phyloP scores from a whole-genome alignment of 148 eudicot genomes.

The Rhododendron ovatum region DNA sequence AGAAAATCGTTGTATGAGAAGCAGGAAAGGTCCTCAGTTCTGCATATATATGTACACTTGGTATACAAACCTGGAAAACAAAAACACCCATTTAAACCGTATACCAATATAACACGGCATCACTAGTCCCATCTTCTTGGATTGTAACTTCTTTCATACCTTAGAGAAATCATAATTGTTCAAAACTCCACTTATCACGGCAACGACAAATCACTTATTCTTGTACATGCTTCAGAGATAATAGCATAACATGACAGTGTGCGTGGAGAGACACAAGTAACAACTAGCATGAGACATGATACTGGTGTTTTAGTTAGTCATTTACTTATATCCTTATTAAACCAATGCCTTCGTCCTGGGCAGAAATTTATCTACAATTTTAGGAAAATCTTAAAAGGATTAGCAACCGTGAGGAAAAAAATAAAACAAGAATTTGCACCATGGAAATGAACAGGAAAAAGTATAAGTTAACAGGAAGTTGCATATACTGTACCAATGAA shows the following conservation, averaged over 20 bases:
- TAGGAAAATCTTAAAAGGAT: neutral
- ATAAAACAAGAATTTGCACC: neutral
- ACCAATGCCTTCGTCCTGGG: neutral
- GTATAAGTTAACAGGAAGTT: neutral
- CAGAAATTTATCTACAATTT: neutral
- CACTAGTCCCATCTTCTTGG: neutral
- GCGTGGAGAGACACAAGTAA: neutral
- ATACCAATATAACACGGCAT: neutral
- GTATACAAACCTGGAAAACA: neutral
- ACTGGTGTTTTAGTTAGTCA: neutral
- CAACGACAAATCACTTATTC: neutral
- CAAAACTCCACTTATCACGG: neutral
- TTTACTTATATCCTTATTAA: neutral
- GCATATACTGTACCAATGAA: neutral
- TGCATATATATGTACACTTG: neutral
- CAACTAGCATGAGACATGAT: neutral
- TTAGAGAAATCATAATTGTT: neutral
- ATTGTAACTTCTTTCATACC: neutral
- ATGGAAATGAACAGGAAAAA: neutral
- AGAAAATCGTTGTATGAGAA: neutral
- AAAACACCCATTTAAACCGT: neutral
- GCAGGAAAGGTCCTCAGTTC: neutral
- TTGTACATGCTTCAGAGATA: neutral
- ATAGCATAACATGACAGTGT: neutral
- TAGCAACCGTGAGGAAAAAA: neutral